These are phyloP conservation scores for Eremochloa ophiuroides DNA, from an alignment of 176 grass and related monocot species.

Conservation along the genomic window DNA sequence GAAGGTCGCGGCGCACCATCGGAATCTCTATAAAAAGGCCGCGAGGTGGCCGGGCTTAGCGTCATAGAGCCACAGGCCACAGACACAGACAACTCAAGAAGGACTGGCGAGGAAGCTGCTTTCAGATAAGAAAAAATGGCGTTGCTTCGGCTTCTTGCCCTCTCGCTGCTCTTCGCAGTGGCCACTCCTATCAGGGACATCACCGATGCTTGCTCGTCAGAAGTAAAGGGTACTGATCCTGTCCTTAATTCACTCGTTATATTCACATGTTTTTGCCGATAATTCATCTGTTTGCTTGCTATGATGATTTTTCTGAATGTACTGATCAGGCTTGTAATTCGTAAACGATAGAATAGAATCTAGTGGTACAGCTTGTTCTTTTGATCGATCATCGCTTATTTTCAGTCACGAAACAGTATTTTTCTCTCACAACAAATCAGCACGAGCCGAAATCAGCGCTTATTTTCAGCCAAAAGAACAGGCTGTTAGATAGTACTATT, in stretches of 20 bases:
- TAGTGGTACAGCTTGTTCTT: too few species aligned
- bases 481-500: too few species aligned
- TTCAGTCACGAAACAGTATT: too few species aligned
- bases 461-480: too few species aligned
- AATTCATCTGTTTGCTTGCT: neutral
- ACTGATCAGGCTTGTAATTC: neutral
- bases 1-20: neutral
- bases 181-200: slow-evolving; percentile 46
- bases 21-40: slow-evolving; percentile 38
- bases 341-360: neutral
- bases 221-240: slow-evolving; percentile 31
- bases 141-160: slow-evolving; percentile 26
- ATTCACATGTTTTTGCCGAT: neutral
- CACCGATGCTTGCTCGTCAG: slow-evolving; percentile 44
- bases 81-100: neutral
- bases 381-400: too few species aligned
- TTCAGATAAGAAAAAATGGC: slow-evolving; percentile 33
- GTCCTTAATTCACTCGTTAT: neutral
- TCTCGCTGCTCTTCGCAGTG: slow-evolving; percentile 47
- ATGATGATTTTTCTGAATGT: neutral
- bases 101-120: neutral
- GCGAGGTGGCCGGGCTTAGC: neutral
- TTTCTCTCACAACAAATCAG: too few species aligned
- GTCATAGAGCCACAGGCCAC: neutral
- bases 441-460: too few species aligned